Conservation (phyloP, 768 basidiomycete species). For the Galerina marginata region DNA sequence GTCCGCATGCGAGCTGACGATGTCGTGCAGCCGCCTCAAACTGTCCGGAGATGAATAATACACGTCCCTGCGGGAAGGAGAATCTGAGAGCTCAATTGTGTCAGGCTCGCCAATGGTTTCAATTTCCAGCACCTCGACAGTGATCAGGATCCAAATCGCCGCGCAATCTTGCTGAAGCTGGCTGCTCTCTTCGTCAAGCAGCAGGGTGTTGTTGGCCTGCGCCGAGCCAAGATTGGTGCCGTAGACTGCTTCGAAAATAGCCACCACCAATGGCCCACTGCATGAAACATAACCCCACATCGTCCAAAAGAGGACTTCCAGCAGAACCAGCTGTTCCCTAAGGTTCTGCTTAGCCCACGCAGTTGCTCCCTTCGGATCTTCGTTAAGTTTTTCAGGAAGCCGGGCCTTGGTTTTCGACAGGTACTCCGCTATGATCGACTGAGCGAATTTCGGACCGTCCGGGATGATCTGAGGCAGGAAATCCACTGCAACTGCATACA, state of each 20-base stretch:
- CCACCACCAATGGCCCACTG: conserved; percentile 63
- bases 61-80: conserved; percentile 52
- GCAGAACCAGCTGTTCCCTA: conserved; percentile 77
- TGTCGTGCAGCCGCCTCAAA: conserved; percentile 69
- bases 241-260: conserved; percentile 70
- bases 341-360: conserved; percentile 76
- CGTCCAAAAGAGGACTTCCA: conserved; percentile 90
- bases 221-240: conserved; percentile 64
- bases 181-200: conserved; percentile 76
- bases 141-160: conserved; percentile 79
- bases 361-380: conserved; percentile 64
- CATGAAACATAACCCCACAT: conserved; percentile 81
- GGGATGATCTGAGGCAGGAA: conserved; percentile 65
- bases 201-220: conserved; percentile 66
- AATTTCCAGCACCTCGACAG: conserved; percentile 80
- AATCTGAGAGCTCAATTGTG: conserved; percentile 54
- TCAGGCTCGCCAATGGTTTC: conserved; percentile 66
- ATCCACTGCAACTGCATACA: conserved; percentile 58
- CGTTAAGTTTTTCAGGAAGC: conserved; percentile 49
- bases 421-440: conserved; percentile 66
- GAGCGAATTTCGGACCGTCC: conserved; percentile 67
- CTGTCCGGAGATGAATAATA: conserved; percentile 68
- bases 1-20: conserved; percentile 62
- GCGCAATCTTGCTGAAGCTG: conserved; percentile 71
- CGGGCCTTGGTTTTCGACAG: conserved; percentile 53